A percentile compares a stretch with the other conserved stretches of the same genome.
Conservation (phyloP, 2,329 filamentous ascomycete species). For the Truncatella angustata region DNA sequence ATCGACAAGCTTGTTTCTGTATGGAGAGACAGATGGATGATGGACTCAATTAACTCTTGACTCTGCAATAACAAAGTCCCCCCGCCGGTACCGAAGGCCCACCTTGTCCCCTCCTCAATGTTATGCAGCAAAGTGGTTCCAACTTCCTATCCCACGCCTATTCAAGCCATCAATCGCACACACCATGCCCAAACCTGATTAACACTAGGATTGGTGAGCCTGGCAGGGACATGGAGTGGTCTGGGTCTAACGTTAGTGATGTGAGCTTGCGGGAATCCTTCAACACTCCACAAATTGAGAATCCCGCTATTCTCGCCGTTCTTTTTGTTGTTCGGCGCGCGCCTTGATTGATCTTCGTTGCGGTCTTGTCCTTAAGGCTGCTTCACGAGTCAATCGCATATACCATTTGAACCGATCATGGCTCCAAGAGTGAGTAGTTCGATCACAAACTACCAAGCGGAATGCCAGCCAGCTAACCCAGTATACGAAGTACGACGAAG, state of each 20-base stretch:
- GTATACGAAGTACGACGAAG: slow-evolving; percentile 25
- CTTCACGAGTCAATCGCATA: not conserved
- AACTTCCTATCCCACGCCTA: not conserved
- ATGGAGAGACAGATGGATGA: too few species aligned
- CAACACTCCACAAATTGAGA: not conserved
- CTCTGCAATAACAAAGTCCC: too few species aligned
- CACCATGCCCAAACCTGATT: not conserved
- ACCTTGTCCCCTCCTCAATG: not conserved
- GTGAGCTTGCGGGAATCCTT: not conserved
- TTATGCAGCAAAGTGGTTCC: not conserved
- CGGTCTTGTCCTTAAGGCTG: not conserved
- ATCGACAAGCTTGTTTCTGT: too few species aligned
- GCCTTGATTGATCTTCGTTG: not conserved
- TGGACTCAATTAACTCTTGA: too few species aligned
- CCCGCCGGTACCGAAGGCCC: too few species aligned
- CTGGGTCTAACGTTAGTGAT: not conserved
- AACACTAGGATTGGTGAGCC: not conserved
- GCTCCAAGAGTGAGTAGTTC: slow-evolving; percentile 8
- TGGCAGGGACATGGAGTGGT: not conserved
- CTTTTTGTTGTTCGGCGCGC: not conserved
- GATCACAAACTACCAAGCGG: not conserved
- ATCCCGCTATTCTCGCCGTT: not conserved
- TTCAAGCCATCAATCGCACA: not conserved
- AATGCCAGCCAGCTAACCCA: not conserved
- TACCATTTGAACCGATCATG: not conserved